A percentile compares a stretch with the other conserved stretches of the same genome.
Evolutionary conservation across 495 filamentous ascomycete genomes (phyloP).

Genomic region (Aspergillus sclerotioniger): DNA sequence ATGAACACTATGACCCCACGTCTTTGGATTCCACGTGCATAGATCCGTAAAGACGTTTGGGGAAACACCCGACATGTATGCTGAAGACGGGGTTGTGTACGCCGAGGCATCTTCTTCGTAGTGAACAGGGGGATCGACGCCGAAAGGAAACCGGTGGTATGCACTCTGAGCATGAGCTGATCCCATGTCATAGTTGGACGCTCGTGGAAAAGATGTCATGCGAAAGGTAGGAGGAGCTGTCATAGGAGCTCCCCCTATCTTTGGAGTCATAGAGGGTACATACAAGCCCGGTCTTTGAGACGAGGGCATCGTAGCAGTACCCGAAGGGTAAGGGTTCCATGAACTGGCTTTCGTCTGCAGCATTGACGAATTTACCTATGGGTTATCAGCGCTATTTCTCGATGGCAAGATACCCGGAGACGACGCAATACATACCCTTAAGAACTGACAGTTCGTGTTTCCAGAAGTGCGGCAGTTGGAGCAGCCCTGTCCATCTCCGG

Average conservation of each 20-base stretch:
- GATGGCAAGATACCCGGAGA: neutral
- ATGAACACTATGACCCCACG: constrained; percentile 28
- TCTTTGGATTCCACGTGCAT: constrained; percentile 24
- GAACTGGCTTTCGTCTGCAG: constrained; percentile 21
- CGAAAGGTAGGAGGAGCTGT: constrained; percentile 22
- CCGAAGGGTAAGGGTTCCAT: constrained; percentile 34
- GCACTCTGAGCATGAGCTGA: constrained; percentile 17
- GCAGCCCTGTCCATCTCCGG: constrained; percentile 71
- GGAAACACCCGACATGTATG: constrained; percentile 29
- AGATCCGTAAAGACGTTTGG: constrained; percentile 30
- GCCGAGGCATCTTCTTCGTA: constrained; percentile 35
- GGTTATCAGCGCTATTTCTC: constrained; percentile 8
- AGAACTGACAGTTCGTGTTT: constrained; percentile 68
- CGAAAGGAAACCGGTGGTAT: constrained; percentile 22
- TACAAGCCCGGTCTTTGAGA: constrained; percentile 26
- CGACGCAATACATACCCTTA: constrained; percentile 58
- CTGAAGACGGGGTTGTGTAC: constrained; percentile 28
- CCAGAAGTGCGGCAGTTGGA: constrained; percentile 77
- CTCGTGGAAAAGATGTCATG: constrained; percentile 21
- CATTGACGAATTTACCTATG: constrained; percentile 27
- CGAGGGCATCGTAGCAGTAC: constrained; percentile 17
- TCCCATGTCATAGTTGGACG: constrained; percentile 29
- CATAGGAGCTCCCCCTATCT: constrained; percentile 16
- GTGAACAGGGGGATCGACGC: constrained; percentile 22
- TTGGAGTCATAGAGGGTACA: constrained; percentile 15